phyloP scores from a whole-genome alignment of 305 asterid genomes.

The Lippia alba region DNA sequence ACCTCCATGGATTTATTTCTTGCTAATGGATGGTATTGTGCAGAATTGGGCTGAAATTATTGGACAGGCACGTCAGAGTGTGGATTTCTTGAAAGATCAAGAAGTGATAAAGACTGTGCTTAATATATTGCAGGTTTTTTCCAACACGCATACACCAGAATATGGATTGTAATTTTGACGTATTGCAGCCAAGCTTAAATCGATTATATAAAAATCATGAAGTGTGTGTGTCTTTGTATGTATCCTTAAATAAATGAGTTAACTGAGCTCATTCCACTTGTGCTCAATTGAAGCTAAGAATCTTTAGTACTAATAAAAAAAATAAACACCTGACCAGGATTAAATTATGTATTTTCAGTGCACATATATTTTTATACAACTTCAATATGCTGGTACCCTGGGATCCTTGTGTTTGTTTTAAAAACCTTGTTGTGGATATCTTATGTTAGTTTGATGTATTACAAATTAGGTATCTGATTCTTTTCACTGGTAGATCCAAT shows the following conservation, averaged over 20 bases:
- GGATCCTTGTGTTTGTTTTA: too few species aligned
- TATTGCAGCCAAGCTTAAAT: not conserved
- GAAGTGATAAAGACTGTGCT: constrained; percentile 93
- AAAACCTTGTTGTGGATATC: too few species aligned
- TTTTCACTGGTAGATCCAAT: not conserved
- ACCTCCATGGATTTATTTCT: constrained; percentile 21
- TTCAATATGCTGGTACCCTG: too few species aligned
- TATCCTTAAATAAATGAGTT: not conserved
- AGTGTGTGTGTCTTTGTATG: not conserved
- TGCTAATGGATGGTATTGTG: constrained; percentile 44
- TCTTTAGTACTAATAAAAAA: not conserved
- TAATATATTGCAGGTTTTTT: constrained; percentile 87
- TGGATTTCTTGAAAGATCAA: constrained; percentile 86
- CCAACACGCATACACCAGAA: constrained; percentile 24
- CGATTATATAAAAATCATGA: too few species aligned
- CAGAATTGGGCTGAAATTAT: constrained; percentile 98
- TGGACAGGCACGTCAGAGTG: constrained; percentile 89
- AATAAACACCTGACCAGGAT: not conserved
- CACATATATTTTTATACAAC: too few species aligned
- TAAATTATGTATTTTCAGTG: not conserved
- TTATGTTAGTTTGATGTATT: not conserved
- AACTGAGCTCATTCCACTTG: not conserved
- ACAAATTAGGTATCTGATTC: not conserved
- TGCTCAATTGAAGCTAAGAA: not conserved
- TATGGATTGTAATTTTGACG: too few species aligned